phyloP scores from a whole-genome alignment of 2,329 filamentous ascomycete species.

The Phyllosticta paracitricarpa region DNA sequence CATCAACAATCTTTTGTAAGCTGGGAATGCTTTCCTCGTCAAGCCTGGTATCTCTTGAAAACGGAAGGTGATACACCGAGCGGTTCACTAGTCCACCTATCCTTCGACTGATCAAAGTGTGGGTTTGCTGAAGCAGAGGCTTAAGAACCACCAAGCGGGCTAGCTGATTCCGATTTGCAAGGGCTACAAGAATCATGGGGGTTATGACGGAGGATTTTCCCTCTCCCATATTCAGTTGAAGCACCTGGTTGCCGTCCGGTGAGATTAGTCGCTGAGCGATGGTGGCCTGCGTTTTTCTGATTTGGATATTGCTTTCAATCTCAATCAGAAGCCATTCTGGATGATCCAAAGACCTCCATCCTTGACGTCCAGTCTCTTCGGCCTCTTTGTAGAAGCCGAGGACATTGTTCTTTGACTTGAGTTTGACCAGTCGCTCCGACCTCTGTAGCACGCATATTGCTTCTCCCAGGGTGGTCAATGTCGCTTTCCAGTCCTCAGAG shows the following conservation, averaged over 20 bases:
- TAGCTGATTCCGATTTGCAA: slow-evolving; percentile 43
- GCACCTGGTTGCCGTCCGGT: slow-evolving; percentile 12
- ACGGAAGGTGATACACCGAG: neutral
- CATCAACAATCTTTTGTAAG: slow-evolving; percentile 32
- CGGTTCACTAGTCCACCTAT: slow-evolving; percentile 40
- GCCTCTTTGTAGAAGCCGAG: slow-evolving; percentile 2
- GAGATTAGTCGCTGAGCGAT: slow-evolving; percentile 48
- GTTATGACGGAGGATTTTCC: slow-evolving; percentile 25
- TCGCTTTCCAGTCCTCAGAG: neutral
- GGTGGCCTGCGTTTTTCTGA: slow-evolving; percentile 49
- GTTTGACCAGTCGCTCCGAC: neutral
- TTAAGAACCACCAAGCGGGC: slow-evolving; percentile 53
- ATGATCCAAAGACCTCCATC: slow-evolving; percentile 42
- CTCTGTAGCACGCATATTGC: neutral
- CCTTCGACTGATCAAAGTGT: slow-evolving; percentile 44
- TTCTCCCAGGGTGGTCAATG: neutral
- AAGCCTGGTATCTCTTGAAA: slow-evolving; percentile 25
- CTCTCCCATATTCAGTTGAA: slow-evolving; percentile 28
- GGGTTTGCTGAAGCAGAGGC: slow-evolving; percentile 51
- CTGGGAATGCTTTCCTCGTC: slow-evolving; percentile 16
- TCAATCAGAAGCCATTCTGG: slow-evolving; percentile 57
- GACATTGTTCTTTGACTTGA: neutral
- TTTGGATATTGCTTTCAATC: slow-evolving; percentile 51
- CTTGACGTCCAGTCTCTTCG: slow-evolving; percentile 36
- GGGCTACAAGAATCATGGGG: slow-evolving; percentile 22